Conservation (phyloP, 2,329 filamentous ascomycete genomes). For the Penicillium sp. region DNA sequence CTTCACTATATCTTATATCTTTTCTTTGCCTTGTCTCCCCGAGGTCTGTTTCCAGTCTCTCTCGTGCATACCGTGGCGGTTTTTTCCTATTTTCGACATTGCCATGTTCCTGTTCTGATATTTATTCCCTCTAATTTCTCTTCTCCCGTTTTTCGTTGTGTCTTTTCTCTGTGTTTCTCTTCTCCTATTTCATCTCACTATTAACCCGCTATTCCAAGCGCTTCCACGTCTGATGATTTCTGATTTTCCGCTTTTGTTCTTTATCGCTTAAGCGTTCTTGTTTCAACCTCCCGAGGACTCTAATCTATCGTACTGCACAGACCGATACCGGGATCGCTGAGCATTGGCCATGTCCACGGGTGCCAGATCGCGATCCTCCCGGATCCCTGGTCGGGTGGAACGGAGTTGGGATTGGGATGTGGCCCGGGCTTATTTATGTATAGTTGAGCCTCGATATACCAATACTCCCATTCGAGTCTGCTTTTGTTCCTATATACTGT, state of each 20-base stretch:
- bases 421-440: not conserved
- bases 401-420: not conserved
- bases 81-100: slow-evolving; percentile 6
- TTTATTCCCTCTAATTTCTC: slow-evolving; percentile 7
- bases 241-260: not conserved
- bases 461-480: not conserved
- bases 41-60: not conserved
- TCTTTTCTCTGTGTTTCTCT: not conserved
- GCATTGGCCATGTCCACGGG: not conserved
- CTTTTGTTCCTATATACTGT: not conserved
- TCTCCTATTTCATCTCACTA: not conserved
- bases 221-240: slow-evolving; percentile 12
- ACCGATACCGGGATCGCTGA: not conserved
- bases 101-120: slow-evolving; percentile 5
- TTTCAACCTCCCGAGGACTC: not conserved
- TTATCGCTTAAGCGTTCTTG: not conserved
- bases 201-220: slow-evolving; percentile 10
- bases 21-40: slow-evolving; percentile 1
- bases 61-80: slow-evolving; percentile 21
- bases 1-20: not conserved
- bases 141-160: not conserved
- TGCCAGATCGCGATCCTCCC: not conserved
- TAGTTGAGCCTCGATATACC: slow-evolving; percentile 3
- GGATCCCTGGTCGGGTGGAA: not conserved
- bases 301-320: not conserved